phyloP scores from a whole-genome alignment of 2,329 filamentous ascomycete species.

The Hyphodiscus sp. region DNA sequence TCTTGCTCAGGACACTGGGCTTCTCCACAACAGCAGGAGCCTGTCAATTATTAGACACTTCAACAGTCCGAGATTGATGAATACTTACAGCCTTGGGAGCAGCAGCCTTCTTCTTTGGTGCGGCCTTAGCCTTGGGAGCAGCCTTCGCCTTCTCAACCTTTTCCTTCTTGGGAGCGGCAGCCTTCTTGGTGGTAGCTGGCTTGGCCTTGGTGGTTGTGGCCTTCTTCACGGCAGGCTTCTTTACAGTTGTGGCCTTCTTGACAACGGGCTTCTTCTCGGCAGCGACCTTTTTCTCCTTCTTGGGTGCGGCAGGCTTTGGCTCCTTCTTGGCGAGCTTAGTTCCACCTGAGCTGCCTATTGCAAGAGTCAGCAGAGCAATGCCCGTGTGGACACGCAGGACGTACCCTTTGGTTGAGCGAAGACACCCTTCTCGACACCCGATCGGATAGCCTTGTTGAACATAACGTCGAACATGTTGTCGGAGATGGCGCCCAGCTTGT shows the following conservation, averaged over 20 bases:
- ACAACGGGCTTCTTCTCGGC: slow-evolving; percentile 32
- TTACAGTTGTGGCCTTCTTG: slow-evolving; percentile 30
- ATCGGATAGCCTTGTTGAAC: slow-evolving; percentile 63
- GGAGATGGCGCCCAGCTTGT: slow-evolving; percentile 49
- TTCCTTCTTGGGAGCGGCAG: slow-evolving; percentile 29
- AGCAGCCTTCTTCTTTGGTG: slow-evolving; percentile 30
- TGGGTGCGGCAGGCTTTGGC: slow-evolving; percentile 37
- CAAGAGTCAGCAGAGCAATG: slow-evolving; percentile 22
- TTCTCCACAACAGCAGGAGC: slow-evolving; percentile 60
- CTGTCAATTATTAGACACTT: slow-evolving; percentile 32
- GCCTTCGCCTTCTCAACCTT: slow-evolving; percentile 36
- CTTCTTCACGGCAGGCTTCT: slow-evolving; percentile 35
- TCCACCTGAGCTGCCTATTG: slow-evolving; percentile 58
- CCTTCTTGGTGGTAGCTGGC: slow-evolving; percentile 30
- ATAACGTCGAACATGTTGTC: slow-evolving; percentile 57
- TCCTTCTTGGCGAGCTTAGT: slow-evolving; percentile 65
- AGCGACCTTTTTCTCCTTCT: slow-evolving; percentile 28
- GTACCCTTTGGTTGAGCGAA: slow-evolving; percentile 68
- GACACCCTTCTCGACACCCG: slow-evolving; percentile 61
- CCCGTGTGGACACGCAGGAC: slow-evolving; percentile 27
- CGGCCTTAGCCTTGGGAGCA: slow-evolving; percentile 43
- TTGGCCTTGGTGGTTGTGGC: slow-evolving; percentile 28
- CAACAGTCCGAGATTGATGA: too few relatives aligned
- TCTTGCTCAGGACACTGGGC: slow-evolving; percentile 58
- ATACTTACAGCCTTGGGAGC: slow-evolving; percentile 23